phyloP scores from a whole-genome alignment of 164 flowering plant genomes.

The Amborella trichopoda region DNA sequence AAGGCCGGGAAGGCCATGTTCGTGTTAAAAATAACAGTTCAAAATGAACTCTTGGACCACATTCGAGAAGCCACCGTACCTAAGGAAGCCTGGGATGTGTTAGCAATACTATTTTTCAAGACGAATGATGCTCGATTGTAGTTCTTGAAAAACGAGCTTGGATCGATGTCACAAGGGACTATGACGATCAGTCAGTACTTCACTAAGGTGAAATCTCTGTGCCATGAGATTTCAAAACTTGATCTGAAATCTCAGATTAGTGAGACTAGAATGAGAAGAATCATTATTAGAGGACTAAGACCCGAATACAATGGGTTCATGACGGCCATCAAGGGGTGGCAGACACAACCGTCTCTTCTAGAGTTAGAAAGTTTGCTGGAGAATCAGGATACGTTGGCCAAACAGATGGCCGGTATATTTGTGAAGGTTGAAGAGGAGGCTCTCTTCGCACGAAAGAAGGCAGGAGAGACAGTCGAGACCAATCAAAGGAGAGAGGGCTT shows the following conservation, averaged over 20 bases:
- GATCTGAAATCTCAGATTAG: conserved; percentile 4
- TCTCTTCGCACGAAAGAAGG: not conserved
- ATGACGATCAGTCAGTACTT: conserved; percentile 17
- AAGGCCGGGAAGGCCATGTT: conserved; percentile 9
- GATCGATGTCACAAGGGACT: conserved; percentile 1
- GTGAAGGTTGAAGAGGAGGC: not conserved
- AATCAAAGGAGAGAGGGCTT: not conserved
- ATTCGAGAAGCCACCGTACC: conserved; percentile 7
- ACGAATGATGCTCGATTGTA: conserved; percentile 12
- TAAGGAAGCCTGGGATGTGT: conserved; percentile 11
- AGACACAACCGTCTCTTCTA: conserved; percentile 5
- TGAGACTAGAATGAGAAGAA: conserved; percentile 1
- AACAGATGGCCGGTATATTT: conserved; percentile 2
- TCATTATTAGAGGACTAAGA: conserved; percentile 4
- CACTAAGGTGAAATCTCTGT: conserved; percentile 6
- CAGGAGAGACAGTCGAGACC: not conserved
- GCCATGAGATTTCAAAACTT: conserved; percentile 5
- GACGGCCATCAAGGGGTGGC: conserved; percentile 9
- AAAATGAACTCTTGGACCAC: conserved; percentile 11
- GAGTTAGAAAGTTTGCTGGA: conserved; percentile 9
- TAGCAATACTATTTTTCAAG: conserved; percentile 3
- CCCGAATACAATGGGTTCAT: conserved; percentile 4
- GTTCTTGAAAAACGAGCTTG: conserved; percentile 12
- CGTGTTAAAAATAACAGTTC: conserved; percentile 3
- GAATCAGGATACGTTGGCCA: conserved; percentile 7